Evolutionary conservation across 768 basidiomycete species (phyloP).

Genomic region (Boletus huronensis): DNA sequence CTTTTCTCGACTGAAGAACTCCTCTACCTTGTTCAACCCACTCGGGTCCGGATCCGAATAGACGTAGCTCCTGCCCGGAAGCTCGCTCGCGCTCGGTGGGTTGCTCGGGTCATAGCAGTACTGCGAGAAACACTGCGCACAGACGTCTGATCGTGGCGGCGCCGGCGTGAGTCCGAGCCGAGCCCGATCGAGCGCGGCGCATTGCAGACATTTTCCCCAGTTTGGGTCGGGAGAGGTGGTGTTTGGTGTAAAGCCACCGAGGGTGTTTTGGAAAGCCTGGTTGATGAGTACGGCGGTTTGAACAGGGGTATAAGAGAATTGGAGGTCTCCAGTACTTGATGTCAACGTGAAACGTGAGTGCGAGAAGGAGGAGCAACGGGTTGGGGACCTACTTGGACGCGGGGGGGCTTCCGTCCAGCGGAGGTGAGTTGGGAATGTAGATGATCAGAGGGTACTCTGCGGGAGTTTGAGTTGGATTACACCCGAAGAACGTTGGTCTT

Average conservation of each 20-base stretch:
- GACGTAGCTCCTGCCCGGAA: constrained; percentile 37
- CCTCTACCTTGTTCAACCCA: constrained; percentile 40
- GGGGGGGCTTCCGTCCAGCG: constrained; percentile 55
- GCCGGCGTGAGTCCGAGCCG: constrained; percentile 38
- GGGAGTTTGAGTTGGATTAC: constrained; percentile 48
- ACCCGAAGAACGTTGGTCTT: constrained; percentile 80
- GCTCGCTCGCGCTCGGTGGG: constrained; percentile 52
- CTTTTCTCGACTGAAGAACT: constrained; percentile 46
- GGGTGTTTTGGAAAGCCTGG: constrained; percentile 53
- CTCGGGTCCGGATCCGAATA: constrained; percentile 57
- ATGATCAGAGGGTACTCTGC: constrained; percentile 65
- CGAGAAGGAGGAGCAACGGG: neutral
- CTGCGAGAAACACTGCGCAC: constrained; percentile 59
- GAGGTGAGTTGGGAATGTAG: constrained; percentile 78
- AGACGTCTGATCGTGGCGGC: constrained; percentile 40
- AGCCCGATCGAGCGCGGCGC: constrained; percentile 58
- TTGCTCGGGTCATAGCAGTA: constrained; percentile 55
- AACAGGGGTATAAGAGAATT: constrained; percentile 54
- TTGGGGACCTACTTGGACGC: constrained; percentile 53
- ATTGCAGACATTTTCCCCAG: constrained; percentile 57
- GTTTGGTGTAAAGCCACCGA: constrained; percentile 60
- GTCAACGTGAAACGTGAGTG: constrained; percentile 2
- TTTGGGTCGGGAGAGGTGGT: constrained; percentile 51
- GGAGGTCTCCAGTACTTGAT: constrained; percentile 52
- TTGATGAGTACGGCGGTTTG: constrained; percentile 58